Evolutionary conservation across 2,329 filamentous ascomycete species (phyloP).

Genomic region (Mycosphaerelloides madeirae): DNA sequence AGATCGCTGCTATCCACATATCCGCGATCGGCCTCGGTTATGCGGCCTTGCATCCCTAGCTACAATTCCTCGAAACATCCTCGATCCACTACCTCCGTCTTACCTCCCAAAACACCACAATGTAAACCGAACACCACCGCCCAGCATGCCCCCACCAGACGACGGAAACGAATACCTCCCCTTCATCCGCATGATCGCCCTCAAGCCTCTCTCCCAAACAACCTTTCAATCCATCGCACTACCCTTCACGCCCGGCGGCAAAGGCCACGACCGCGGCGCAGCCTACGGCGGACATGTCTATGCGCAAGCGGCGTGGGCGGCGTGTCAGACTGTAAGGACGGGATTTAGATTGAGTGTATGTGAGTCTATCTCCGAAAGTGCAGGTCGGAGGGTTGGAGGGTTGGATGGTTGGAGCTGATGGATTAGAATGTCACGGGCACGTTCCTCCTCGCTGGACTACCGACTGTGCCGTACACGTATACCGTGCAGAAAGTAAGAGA

Average conservation of each 20-base stretch:
- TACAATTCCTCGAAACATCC: too few relatives aligned
- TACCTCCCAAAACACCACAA: too few relatives aligned
- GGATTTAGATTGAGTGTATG: conserved; percentile 48
- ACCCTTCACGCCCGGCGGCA: conserved; percentile 35
- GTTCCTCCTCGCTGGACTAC: conserved; percentile 45
- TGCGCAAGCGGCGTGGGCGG: conserved; percentile 52
- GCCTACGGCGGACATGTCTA: conserved; percentile 54
- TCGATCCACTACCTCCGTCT: too few relatives aligned
- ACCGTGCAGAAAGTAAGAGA: conserved; percentile 46
- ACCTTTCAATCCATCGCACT: conserved; percentile 35
- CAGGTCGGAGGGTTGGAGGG: too few relatives aligned
- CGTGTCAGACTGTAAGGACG: conserved; percentile 46
- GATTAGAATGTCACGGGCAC: conserved; percentile 48
- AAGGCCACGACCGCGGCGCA: conserved; percentile 16
- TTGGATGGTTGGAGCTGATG: not conserved
- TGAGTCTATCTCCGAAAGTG: too few relatives aligned
- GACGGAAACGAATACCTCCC: conserved; percentile 26
- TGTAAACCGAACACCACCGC: not conserved
- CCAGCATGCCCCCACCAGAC: conserved; percentile 10
- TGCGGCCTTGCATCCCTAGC: too few relatives aligned
- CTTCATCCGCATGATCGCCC: conserved; percentile 35
- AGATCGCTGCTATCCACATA: too few relatives aligned
- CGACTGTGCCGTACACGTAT: conserved; percentile 45
- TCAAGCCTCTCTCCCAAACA: conserved; percentile 33
- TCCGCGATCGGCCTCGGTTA: too few relatives aligned